phyloP scores from a whole-genome alignment of 345 rosid species.

The Orychophragmus violaceus region DNA sequence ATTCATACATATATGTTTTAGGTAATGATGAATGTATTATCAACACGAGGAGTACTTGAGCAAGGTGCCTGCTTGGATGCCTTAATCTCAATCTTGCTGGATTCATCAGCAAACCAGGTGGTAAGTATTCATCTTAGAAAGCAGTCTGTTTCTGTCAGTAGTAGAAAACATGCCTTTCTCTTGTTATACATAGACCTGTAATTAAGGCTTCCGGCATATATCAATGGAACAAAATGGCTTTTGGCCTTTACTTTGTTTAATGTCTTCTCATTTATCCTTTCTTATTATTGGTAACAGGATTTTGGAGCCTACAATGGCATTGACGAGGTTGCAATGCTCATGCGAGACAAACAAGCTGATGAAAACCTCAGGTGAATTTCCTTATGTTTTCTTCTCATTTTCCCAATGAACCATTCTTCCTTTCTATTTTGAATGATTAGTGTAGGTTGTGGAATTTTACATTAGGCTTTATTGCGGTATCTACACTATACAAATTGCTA shows the following conservation, averaged over 20 bases:
- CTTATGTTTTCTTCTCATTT: neutral
- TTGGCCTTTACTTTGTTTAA: too few species aligned
- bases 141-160: neutral
- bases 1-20: constrained; percentile 6
- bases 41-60: constrained; percentile 70
- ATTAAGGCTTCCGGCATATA: neutral
- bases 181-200: too few species aligned
- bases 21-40: constrained; percentile 65
- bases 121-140: constrained; percentile 32
- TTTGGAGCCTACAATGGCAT: constrained; percentile 84
- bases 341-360: constrained; percentile 82
- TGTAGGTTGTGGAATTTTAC: neutral
- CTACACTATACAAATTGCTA: neutral
- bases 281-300: constrained; percentile 46
- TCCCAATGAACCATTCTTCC: neutral
- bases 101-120: constrained; percentile 90
- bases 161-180: too few species aligned
- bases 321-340: constrained; percentile 81
- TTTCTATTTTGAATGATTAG: neutral
- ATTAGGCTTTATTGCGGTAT: neutral
- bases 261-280: too few species aligned
- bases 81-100: constrained; percentile 71
- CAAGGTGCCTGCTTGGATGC: constrained; percentile 97
- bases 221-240: neutral
- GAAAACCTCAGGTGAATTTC: constrained; percentile 76